These are phyloP conservation scores for Berberis vulgaris DNA, from an alignment of 164 flowering plant species.

Conservation along the genomic window DNA sequence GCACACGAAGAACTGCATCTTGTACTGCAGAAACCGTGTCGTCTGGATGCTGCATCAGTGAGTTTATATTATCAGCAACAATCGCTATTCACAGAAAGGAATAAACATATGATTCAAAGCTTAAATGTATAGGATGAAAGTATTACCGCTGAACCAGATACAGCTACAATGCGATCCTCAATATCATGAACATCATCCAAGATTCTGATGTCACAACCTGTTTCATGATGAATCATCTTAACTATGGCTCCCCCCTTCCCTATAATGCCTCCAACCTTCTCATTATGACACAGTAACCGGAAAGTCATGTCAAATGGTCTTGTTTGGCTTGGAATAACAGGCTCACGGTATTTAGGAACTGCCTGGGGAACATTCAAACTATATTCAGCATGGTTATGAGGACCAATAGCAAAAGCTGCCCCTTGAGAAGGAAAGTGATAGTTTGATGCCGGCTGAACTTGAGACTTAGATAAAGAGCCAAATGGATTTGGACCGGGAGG, in stretches of 20 bases:
- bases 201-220: conserved; percentile 83
- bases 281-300: conserved; percentile 60
- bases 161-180: conserved; percentile 68
- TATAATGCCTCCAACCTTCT: conserved; percentile 79
- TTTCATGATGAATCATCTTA: conserved; percentile 62
- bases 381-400: conserved; percentile 39
- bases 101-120: no score
- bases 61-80: background rate
- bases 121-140: background rate
- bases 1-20: conserved; percentile 90
- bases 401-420: conserved; percentile 31
- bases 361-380: conserved; percentile 23
- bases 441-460: conserved; percentile 21
- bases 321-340: conserved; percentile 30
- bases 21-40: conserved; percentile 77
- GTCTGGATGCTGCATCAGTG: conserved; percentile 74
- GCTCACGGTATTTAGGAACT: conserved; percentile 39
- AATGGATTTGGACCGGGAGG: conserved; percentile 28
- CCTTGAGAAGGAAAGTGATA: conserved; percentile 38
- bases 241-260: conserved; percentile 84
- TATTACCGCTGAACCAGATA: conserved; percentile 82
- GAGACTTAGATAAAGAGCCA: conserved; percentile 31
- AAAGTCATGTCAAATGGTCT: conserved; percentile 48
- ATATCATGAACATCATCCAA: conserved; percentile 47
- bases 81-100: background rate